Conservation (phyloP, 352 stramenopile genomes). For the Pilasporangium apinafurcum region DNA sequence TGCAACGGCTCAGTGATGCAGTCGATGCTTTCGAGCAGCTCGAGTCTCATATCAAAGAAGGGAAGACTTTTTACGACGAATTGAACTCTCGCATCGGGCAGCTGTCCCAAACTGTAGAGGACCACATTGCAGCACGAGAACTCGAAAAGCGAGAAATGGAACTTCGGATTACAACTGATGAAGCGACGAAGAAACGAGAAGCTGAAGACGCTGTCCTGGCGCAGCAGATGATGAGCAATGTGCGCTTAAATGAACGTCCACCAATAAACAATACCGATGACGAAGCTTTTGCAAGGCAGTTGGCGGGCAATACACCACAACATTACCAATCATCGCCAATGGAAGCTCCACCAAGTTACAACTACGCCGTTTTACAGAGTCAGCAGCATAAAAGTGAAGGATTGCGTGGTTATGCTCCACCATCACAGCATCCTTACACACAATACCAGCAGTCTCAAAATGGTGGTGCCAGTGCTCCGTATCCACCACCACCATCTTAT, state of each 20-base stretch:
- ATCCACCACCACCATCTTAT: slow-evolving; percentile 10
- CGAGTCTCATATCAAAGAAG: slow-evolving; percentile 68
- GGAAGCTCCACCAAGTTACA: slow-evolving; percentile 17
- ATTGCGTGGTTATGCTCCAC: neutral
- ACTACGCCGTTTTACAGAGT: slow-evolving; percentile 16
- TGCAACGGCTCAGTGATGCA: slow-evolving; percentile 55
- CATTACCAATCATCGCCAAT: slow-evolving; percentile 14
- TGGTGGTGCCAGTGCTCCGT: slow-evolving; percentile 1
- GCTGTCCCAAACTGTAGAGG: slow-evolving; percentile 64
- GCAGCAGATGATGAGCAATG: slow-evolving; percentile 67
- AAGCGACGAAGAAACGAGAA: slow-evolving; percentile 47
- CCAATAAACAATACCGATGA: no score
- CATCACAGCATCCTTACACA: slow-evolving; percentile 22
- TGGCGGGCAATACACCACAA: slow-evolving; percentile 40
- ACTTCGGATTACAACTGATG: slow-evolving; percentile 48
- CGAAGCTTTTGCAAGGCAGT: slow-evolving; percentile 48
- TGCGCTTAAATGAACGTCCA: no score
- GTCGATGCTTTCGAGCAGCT: slow-evolving; percentile 77
- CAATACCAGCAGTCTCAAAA: slow-evolving; percentile 29
- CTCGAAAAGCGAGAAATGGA: slow-evolving; percentile 70
- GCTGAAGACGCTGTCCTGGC: slow-evolving; percentile 42
- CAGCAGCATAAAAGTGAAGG: slow-evolving; percentile 3
- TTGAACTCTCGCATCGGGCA: slow-evolving; percentile 45
- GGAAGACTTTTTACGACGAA: slow-evolving; percentile 58
- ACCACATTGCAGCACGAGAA: slow-evolving; percentile 62